Evolutionary conservation across 768 basidiomycete species (phyloP).

Genomic region (Trametes cubensis): DNA sequence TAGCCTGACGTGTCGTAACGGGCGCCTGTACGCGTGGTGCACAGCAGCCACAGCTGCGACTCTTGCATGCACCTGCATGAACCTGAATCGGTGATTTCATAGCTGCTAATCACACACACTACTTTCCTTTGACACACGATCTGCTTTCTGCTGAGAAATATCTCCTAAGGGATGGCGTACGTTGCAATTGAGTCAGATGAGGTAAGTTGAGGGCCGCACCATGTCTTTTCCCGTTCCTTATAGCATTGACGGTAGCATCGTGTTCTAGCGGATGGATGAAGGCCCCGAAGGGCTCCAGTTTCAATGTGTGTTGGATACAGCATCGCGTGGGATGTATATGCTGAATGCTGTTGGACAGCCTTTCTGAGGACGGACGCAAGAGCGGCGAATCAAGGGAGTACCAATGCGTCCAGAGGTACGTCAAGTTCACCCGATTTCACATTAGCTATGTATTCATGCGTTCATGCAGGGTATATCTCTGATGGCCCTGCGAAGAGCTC

Average conservation of each 20-base stretch:
- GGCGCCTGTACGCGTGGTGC: neutral
- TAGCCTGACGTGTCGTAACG: constrained; percentile 5
- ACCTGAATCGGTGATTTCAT: neutral
- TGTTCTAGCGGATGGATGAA: constrained; percentile 35
- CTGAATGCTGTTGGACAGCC: constrained; percentile 14
- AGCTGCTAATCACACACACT: too few relatives aligned
- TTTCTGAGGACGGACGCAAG: constrained; percentile 33
- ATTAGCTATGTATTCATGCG: neutral
- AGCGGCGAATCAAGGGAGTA: constrained; percentile 17
- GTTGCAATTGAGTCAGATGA: constrained; percentile 37
- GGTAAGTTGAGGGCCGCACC: constrained; percentile 18
- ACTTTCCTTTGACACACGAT: neutral
- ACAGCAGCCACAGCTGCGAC: neutral
- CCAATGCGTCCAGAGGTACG: constrained; percentile 24
- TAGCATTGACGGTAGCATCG: constrained; percentile 23
- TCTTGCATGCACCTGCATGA: neutral
- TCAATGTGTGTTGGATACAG: constrained; percentile 26
- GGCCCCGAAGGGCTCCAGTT: constrained; percentile 36
- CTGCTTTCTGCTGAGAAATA: neutral
- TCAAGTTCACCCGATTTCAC: neutral
- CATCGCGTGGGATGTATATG: neutral
- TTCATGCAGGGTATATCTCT: constrained; percentile 59
- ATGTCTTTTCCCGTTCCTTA: constrained; percentile 2
- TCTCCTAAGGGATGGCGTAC: constrained; percentile 30
- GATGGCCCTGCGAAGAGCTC: constrained; percentile 53